Conservation (phyloP, 2,329 filamentous ascomycete genomes). For the Hypomyces rosellus region DNA sequence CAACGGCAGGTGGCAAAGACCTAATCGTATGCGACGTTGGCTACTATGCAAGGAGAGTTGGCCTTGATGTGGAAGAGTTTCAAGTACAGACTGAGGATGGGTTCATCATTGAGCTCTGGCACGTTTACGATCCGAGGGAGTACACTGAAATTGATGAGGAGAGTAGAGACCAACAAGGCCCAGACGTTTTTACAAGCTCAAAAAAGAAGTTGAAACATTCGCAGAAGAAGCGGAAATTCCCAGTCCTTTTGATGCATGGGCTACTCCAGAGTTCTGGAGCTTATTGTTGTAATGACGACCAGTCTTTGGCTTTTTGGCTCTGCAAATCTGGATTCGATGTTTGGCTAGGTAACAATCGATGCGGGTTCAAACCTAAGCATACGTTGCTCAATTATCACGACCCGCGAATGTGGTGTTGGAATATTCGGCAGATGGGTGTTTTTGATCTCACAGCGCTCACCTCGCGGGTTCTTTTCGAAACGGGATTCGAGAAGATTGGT, state of each 20-base stretch:
- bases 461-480: conserved; percentile 73
- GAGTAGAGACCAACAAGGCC: conserved; percentile 45
- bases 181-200: conserved; percentile 52
- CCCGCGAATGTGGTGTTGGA: conserved; percentile 95
- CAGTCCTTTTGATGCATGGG: conserved; percentile 81
- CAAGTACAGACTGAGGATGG: conserved; percentile 90
- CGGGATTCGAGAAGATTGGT: conserved; percentile 74
- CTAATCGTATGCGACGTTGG: conserved; percentile 69
- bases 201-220: conserved; percentile 31
- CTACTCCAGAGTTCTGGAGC: conserved; percentile 82
- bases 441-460: conserved; percentile 79
- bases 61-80: conserved; percentile 76
- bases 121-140: conserved; percentile 78
- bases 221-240: conserved; percentile 57
- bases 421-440: conserved; percentile 88
- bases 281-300: conserved; percentile 85
- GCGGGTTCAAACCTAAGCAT: conserved; percentile 76
- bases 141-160: conserved; percentile 49
- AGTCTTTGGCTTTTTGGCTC: conserved; percentile 84
- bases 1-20: conserved; percentile 75
- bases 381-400: conserved; percentile 63
- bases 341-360: conserved; percentile 91
- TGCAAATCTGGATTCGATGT: conserved; percentile 91
- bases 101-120: conserved; percentile 84
- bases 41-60: conserved; percentile 83